Conservation (phyloP, 192 early-diverging fungal genomes). For the Podila horticola region DNA sequence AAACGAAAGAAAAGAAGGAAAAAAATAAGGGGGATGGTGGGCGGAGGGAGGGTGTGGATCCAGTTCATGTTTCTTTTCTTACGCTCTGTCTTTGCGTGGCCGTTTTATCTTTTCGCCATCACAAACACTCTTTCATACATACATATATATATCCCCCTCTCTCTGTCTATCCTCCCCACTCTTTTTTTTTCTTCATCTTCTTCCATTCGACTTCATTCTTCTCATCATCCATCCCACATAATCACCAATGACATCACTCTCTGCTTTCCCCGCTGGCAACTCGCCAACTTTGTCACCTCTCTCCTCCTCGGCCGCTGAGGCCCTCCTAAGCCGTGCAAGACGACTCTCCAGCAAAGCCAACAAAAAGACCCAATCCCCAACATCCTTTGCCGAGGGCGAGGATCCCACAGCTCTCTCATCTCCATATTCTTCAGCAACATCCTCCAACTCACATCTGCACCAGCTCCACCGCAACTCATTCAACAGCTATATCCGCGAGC, state of each 20-base stretch:
- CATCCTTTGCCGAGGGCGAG: slow-evolving; percentile 42
- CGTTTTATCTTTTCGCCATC: neutral
- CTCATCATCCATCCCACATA: slow-evolving; percentile 8
- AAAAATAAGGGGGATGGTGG: neutral
- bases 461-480: slow-evolving; percentile 30
- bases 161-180: neutral
- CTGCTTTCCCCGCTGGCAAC: neutral
- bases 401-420: slow-evolving; percentile 3
- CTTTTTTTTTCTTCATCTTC: neutral
- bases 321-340: slow-evolving; percentile 32
- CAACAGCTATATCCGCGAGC: slow-evolving; percentile 20
- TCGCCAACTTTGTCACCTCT: neutral
- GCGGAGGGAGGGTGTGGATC: neutral
- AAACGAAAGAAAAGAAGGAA: neutral
- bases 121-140: neutral
- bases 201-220: neutral
- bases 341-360: slow-evolving; percentile 35
- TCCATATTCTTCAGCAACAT: neutral
- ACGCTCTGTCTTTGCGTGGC: neutral
- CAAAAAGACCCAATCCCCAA: slow-evolving; percentile 6
- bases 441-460: slow-evolving; percentile 6
- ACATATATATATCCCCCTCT: neutral
- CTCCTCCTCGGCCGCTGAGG: slow-evolving; percentile 31
- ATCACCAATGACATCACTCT: slow-evolving; percentile 1
- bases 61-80: neutral